phyloP scores from a whole-genome alignment of 2,329 filamentous ascomycete species.

The Paracamarosporium sp. region DNA sequence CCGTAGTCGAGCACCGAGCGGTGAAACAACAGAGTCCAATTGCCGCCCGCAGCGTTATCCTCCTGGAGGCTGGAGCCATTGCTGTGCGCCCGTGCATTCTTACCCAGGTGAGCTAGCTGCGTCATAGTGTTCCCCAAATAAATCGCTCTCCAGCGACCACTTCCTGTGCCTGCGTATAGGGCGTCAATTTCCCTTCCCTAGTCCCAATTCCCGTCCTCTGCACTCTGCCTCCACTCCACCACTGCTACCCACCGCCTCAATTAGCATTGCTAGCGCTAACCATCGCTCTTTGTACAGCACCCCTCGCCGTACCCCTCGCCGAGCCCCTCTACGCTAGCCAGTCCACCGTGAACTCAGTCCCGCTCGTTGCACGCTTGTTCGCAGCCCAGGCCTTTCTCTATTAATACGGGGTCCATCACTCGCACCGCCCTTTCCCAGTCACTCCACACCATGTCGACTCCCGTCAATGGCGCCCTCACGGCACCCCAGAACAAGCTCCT shows the following conservation, averaged over 20 bases:
- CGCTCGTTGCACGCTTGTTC: slow-evolving; percentile 2
- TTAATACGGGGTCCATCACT: neutral
- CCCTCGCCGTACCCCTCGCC: slow-evolving; percentile 1
- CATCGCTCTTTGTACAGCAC: neutral
- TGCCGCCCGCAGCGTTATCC: slow-evolving; percentile 34
- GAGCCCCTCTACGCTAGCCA: neutral
- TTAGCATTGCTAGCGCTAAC: slow-evolving; percentile 1
- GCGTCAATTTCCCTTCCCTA: neutral
- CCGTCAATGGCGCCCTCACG: slow-evolving; percentile 31
- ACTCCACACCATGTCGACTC: slow-evolving; percentile 38
- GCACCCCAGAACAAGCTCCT: slow-evolving; percentile 62
- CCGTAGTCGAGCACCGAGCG: slow-evolving; percentile 27
- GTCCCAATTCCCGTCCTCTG: neutral
- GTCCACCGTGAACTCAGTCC: neutral
- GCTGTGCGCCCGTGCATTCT: neutral
- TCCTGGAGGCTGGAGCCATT: neutral
- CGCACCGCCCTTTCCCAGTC: slow-evolving; percentile 4
- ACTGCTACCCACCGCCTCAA: neutral
- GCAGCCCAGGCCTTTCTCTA: neutral
- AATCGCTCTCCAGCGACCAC: slow-evolving; percentile 11
- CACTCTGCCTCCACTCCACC: neutral
- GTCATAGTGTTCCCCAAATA: slow-evolving; percentile 21
- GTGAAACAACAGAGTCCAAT: slow-evolving; percentile 39
- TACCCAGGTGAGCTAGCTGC: slow-evolving; percentile 31
- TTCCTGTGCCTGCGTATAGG: neutral